Evolutionary conservation across 306 rosid genomes (phyloP), one percentile per base, ranked within the genome.

Genomic region (Casuarina cunninghamiana): DNA sequence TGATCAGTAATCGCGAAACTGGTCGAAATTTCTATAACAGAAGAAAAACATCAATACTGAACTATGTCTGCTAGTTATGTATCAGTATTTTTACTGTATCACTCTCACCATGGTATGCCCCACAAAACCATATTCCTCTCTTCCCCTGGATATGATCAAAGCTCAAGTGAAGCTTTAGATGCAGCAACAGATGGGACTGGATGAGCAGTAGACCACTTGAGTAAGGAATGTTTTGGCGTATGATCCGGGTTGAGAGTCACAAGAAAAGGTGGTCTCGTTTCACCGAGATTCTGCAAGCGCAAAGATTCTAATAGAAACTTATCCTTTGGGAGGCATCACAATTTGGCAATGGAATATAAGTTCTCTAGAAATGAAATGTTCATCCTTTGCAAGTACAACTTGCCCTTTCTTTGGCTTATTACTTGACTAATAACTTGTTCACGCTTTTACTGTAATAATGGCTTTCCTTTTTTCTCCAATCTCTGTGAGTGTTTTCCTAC

Each of bases 81-180:
- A 26, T 32, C 7, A 11, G 7, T 4, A 6, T 1, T n/a, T n/a
- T 42, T 67, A 5, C 5, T 48, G 35, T 54, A 73, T 73, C 53
- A 83, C 45, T 11, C 82, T 74, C 76, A 92, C 97, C 97, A 67
- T 84, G 95, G 79, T 92, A 95, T 49, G 97, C 97, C 42, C 97
- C 98, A 78, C 89, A 89, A 81, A 90, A 95, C 98, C 98, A 95
- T 53, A 95, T 86, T 79, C 90, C 82, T 87, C 98, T 87, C 67
- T 86, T 91, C 49, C 98, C 98, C 90, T 95, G 97, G 85, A 95
- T 90, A 46, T 16, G 77, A 32, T 80, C 74, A 53, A 92, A n/a
- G 84, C 79, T 95, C 93, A 66, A 71, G 71, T 3, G 90, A 87
- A 71, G 98, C 97, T 84, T 89, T 95, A 65, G 87, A 83, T 15